Evolutionary conservation across 1,284 basidiomycete genomes (phyloP).

Genomic region (Amylostereum areolatum): DNA sequence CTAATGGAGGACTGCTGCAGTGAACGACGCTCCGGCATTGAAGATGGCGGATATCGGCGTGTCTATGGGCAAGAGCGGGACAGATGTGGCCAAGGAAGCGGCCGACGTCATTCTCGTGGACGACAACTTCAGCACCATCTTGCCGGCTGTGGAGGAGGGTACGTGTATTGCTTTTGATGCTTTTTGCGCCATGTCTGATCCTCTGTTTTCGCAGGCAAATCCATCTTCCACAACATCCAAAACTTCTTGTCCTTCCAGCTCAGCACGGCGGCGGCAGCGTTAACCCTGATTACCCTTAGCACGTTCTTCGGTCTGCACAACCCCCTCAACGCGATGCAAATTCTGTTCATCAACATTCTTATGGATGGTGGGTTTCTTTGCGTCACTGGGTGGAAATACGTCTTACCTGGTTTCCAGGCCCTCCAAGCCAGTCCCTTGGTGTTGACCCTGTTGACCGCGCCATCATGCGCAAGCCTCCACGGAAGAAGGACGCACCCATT

Average conservation of each 20-base stretch:
- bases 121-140: constrained; percentile 93
- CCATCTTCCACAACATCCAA: constrained; percentile 98
- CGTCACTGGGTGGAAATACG: too few species aligned
- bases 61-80: constrained; percentile 95
- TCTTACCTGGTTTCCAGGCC: too few species aligned
- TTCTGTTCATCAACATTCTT: constrained; percentile 97
- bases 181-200: not conserved
- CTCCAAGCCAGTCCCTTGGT: constrained; percentile 92
- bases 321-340: constrained; percentile 98
- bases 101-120: constrained; percentile 97
- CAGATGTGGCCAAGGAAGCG: constrained; percentile 97
- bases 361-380: constrained; percentile 81
- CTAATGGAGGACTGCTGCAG: constrained; percentile 24
- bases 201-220: constrained; percentile 65
- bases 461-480: constrained; percentile 85
- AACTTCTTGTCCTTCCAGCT: constrained; percentile 98
- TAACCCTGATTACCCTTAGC: constrained; percentile 91
- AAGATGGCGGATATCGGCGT: constrained; percentile 99
- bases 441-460: constrained; percentile 93
- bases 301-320: constrained; percentile 87
- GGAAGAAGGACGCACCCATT: constrained; percentile 86
- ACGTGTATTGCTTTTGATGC: constrained; percentile 13
- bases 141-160: constrained; percentile 96
- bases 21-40: constrained; percentile 95
- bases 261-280: constrained; percentile 91